Base-by-base conservation (phyloP, 331 rosid genomes). In the Cydonia oblonga region DNA sequence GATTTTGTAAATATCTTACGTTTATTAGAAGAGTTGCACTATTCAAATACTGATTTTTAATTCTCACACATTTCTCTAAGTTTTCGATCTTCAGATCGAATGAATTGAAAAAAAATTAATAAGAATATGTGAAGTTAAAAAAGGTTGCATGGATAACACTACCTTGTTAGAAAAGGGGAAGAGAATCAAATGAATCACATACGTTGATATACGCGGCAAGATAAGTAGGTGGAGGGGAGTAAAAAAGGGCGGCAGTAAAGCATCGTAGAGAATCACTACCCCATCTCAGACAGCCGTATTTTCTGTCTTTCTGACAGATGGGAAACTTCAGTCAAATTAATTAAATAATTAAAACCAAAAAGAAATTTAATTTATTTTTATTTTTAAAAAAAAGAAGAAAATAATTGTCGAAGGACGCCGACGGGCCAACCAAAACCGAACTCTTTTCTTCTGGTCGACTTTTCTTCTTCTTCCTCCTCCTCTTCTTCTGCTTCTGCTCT, bases 361-460 rank as follows among this genome's bases (percentile, higher is more conserved):
- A 42, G 16, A 42, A 42, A 42, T 42, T 13, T 11, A 42, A 0
- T 42, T 42, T 3, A 3, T 38, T 38, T 38, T 38, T 38, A 9
- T 19, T 40, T 25, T n/a, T n/a, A n/a, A 23, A 6, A 52, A 29
- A 38, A 20, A 72, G 20, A 35, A 5, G 61, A 38, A 58, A 28
- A 6, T 54, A 72, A 67, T 62, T 65, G 81, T 68, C 78, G 65
- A 28, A 38, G 52, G 97, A 88, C 97, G 91, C 91, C 90, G 98
- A 90, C 96, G 91, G 88, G 86, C 79, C 91, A 86, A 85, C 97
- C 92, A 86, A 81, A 42, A 88, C 86, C 72, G 75, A 88, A 82
- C 87, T 83, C 86, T n/a, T 74, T 76, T 68, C 75, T 77, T 68
- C 78, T 71, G 81, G 83, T 84, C 88, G 83, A 79, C 86, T 79